Evolutionary conservation across 2,329 filamentous ascomycete species (phyloP).

Genomic region (Ceratocystis albifundus): DNA sequence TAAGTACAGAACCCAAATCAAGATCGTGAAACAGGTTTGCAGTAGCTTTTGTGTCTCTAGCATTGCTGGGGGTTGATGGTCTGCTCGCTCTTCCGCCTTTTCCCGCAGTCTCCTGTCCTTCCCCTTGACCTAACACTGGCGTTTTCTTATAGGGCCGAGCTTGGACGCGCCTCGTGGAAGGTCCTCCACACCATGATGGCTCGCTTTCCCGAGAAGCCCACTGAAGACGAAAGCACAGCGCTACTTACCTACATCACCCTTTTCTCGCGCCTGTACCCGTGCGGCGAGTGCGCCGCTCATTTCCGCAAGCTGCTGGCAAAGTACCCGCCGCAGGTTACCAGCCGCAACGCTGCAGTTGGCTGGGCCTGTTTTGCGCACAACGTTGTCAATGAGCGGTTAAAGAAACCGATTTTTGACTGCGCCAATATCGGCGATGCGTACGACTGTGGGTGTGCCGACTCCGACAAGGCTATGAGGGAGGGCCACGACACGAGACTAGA

Average conservation of each 20-base stretch:
- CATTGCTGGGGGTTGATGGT: not conserved
- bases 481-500: slow-evolving; percentile 28
- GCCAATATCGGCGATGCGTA: slow-evolving; percentile 58
- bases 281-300: slow-evolving; percentile 57
- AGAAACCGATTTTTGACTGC: slow-evolving; percentile 54
- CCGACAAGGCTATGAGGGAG: slow-evolving; percentile 37
- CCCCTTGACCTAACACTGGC: not conserved
- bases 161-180: slow-evolving; percentile 58
- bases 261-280: slow-evolving; percentile 58
- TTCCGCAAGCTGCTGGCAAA: slow-evolving; percentile 51
- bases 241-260: slow-evolving; percentile 54
- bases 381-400: slow-evolving; percentile 51
- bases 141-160: slow-evolving; percentile 40
- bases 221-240: slow-evolving; percentile 49
- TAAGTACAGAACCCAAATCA: slow-evolving; percentile 32
- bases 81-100: not conserved
- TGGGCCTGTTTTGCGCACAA: slow-evolving; percentile 62
- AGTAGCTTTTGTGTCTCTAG: not conserved
- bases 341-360: slow-evolving; percentile 50
- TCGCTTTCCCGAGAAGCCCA: slow-evolving; percentile 55
- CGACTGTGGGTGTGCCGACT: slow-evolving; percentile 60
- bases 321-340: slow-evolving; percentile 54
- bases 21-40: not conserved
- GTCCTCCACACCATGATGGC: slow-evolving; percentile 61
- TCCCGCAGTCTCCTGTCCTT: not conserved